Evolutionary conservation across 768 basidiomycete species (phyloP).

Genomic region (Boletellus ananiceps): DNA sequence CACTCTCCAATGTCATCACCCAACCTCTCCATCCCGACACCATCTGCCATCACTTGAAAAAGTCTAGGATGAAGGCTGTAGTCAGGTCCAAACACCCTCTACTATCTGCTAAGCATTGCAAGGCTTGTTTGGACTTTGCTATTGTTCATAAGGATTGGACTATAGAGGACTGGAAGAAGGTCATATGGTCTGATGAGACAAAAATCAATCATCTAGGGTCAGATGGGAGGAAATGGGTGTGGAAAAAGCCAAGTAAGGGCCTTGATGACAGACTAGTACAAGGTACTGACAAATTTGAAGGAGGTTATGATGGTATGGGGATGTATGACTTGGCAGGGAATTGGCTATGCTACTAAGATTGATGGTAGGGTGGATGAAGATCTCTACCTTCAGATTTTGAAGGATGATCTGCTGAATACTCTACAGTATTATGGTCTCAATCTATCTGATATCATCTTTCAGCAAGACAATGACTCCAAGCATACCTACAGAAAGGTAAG

Average conservation of each 20-base stretch:
- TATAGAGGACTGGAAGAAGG: too few species aligned
- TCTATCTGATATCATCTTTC: background rate
- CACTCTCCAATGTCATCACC: too few species aligned
- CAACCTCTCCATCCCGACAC: too few species aligned
- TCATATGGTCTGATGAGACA: too few species aligned
- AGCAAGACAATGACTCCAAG: background rate
- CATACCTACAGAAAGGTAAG: background rate
- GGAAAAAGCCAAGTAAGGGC: background rate
- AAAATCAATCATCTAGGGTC: too few species aligned
- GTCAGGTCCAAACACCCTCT: too few species aligned
- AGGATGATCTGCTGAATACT: background rate
- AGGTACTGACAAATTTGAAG: background rate
- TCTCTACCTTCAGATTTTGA: background rate
- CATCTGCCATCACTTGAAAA: too few species aligned
- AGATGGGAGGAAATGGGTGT: background rate
- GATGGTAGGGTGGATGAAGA: background rate
- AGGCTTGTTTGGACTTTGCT: too few species aligned
- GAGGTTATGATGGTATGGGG: too few species aligned
- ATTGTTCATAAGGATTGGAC: too few species aligned
- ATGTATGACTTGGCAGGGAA: background rate
- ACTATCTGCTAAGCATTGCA: too few species aligned
- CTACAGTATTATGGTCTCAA: background rate
- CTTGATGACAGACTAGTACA: conserved; percentile 7
- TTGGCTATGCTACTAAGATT: background rate
- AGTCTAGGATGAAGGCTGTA: too few species aligned